Evolutionary conservation across 371 early-diverging fungal genomes (phyloP).

Genomic region (Apophysomyces trapeziformis): DNA sequence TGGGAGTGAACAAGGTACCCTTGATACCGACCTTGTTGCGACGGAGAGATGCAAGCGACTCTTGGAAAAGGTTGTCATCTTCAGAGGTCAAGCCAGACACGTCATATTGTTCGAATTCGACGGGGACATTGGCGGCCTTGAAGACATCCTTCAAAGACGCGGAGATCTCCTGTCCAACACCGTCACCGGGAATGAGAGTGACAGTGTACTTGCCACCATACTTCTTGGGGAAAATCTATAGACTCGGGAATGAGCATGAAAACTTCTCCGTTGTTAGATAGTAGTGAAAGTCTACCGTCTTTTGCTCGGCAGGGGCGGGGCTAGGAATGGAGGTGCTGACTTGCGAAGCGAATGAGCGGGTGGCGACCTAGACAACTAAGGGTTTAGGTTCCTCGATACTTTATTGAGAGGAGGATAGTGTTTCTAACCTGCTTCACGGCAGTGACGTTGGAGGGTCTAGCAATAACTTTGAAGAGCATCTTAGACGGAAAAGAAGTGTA

Average conservation of each 20-base stretch:
- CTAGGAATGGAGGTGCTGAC: constrained; percentile 41
- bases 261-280: background rate
- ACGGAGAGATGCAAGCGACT: constrained; percentile 87
- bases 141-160: constrained; percentile 92
- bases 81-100: constrained; percentile 86
- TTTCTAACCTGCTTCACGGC: constrained; percentile 26
- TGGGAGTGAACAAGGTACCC: constrained; percentile 95
- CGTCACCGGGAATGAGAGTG: constrained; percentile 97
- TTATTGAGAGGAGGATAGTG: constrained; percentile 2
- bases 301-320: constrained; percentile 53
- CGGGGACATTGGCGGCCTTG: constrained; percentile 88
- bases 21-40: constrained; percentile 97
- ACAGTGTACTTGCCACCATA: constrained; percentile 81
- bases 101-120: constrained; percentile 95
- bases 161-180: constrained; percentile 93
- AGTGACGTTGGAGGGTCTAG: constrained; percentile 29
- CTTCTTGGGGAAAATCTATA: constrained; percentile 49
- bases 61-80: constrained; percentile 75
- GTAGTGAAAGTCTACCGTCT: constrained; percentile 35
- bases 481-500: constrained; percentile 15
- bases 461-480: constrained; percentile 37
- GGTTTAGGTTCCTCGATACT: background rate
- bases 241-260: background rate
- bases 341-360: constrained; percentile 47
- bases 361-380: constrained; percentile 20